Evolutionary conservation across 2,329 filamentous ascomycete species (phyloP), one percentile per base, ranked within the genome.

Genomic region (Sarocladium oryzae): DNA sequence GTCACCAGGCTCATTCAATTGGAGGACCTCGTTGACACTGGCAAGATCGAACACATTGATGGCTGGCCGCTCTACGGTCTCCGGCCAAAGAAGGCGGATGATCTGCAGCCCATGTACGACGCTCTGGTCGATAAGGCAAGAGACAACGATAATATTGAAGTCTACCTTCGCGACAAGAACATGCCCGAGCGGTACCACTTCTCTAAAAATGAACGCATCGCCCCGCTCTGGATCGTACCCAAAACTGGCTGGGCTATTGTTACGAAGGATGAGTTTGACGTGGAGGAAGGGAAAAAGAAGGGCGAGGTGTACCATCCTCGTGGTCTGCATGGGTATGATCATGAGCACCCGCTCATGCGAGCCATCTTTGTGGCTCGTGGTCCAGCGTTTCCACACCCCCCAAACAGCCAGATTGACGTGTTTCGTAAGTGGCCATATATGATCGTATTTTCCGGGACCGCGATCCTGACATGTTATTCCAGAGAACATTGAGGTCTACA

Each of bases 141-240:
- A 52, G 73, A 71, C 9, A 82, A 86, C 53, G 80, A 84, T 2
- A 85, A 84, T 53, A 83, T 95, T 53, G 88, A 96, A 35, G 86
- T 97, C 30, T 96, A 96, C 63, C 84, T 95, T 1, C 83, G 84
- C 45, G 88, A 92, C 60, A 77, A 85, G 33, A 81, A 93, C 60
- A 97, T 99, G 92, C 93, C 93, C 0, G 82, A 86, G 59, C 81
- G 89, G 24, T 99, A 93, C 68, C 92, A 97, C 66, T 99, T 99
- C 63, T 82, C 83, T 2, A 82, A 86, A 16, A 96, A 95, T 63
- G 75, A 85, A 30, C 86, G 93, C 50, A 99, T 99, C 57, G 93
- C 93, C 1, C 93, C 93, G 1, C 69, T 99, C 0, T 99, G 93
- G 93, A 85, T 97, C 46, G 79, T 99, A 0, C 93, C 93, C 0